These are phyloP conservation scores for Irpex sp. DNA, from an alignment of 1,284 basidiomycete genomes.

Conservation along the genomic window DNA sequence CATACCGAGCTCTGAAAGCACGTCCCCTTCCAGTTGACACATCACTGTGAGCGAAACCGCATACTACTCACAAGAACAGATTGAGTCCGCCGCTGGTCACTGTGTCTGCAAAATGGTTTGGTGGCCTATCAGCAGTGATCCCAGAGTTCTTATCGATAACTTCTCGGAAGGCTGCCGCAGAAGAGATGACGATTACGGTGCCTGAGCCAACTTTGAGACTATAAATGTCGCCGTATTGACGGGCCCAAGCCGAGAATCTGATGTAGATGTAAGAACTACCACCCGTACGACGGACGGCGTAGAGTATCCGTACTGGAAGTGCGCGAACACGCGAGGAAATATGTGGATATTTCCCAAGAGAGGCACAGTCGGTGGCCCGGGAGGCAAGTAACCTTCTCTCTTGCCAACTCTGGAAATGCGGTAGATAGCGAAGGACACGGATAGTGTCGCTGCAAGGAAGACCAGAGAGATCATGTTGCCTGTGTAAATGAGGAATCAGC, in stretches of 20 bases:
- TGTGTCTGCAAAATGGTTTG: neutral
- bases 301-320: constrained; percentile 17
- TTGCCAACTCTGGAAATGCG: constrained; percentile 1
- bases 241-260: constrained; percentile 26
- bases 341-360: constrained; percentile 29
- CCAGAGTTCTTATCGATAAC: neutral
- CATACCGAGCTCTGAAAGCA: constrained; percentile 1
- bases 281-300: neutral
- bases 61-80: neutral
- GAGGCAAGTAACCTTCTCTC: constrained; percentile 25
- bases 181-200: neutral
- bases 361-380: constrained; percentile 31
- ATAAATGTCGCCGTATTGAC: constrained; percentile 24
- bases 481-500: neutral
- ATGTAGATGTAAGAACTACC: neutral
- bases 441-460: neutral
- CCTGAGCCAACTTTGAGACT: constrained; percentile 23
- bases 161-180: neutral
- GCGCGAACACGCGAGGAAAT: constrained; percentile 24
- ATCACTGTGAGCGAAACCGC: too few relatives aligned
- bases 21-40: neutral
- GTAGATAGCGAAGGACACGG: neutral
- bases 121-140: neutral
- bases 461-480: neutral
- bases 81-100: neutral